Conservation (phyloP, 176 grass and related monocot species). For the bread wheat (Triticum aestivum) region DNA sequence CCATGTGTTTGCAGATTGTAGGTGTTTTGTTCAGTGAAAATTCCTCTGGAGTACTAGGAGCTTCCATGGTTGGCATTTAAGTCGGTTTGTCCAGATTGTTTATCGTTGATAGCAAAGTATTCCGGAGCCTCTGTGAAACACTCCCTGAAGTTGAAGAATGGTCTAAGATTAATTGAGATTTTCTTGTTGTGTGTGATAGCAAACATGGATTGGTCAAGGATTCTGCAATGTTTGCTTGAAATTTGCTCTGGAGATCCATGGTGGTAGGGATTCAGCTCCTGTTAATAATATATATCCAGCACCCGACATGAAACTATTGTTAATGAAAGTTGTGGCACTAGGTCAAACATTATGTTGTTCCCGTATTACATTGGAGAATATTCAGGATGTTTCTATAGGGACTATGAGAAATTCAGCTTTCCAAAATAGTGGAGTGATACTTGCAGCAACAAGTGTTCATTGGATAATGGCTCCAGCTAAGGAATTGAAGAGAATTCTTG, state of each 20-base stretch:
- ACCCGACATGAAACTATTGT: not conserved
- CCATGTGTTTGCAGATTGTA: constrained; percentile 55
- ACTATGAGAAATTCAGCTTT: constrained; percentile 18
- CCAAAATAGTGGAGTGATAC: constrained; percentile 81
- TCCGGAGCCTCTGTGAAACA: no score
- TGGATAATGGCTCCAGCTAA: constrained; percentile 79
- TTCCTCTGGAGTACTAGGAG: constrained; percentile 74
- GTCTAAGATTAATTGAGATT: no score
- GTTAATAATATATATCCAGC: not conserved
- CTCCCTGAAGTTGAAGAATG: no score
- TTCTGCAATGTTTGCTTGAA: no score
- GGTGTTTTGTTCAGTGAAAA: constrained; percentile 67
- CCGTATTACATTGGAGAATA: constrained; percentile 67
- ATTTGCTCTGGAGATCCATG: no score
- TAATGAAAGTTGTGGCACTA: constrained; percentile 33
- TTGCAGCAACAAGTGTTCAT: constrained; percentile 83
- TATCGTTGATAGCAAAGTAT: no score
- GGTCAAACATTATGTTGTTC: constrained; percentile 44
- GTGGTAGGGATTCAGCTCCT: no score
- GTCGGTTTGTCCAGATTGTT: constrained; percentile 54
- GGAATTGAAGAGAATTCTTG: constrained; percentile 62
- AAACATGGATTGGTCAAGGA: no score
- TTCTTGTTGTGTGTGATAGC: no score
- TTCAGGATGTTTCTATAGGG: constrained; percentile 6
- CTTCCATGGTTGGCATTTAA: constrained; percentile 72